A percentile compares a stretch with the other conserved stretches of the same genome.
Evolutionary conservation across 75 land plant genomes (phyloP).

Genomic region (Picea glauca): DNA sequence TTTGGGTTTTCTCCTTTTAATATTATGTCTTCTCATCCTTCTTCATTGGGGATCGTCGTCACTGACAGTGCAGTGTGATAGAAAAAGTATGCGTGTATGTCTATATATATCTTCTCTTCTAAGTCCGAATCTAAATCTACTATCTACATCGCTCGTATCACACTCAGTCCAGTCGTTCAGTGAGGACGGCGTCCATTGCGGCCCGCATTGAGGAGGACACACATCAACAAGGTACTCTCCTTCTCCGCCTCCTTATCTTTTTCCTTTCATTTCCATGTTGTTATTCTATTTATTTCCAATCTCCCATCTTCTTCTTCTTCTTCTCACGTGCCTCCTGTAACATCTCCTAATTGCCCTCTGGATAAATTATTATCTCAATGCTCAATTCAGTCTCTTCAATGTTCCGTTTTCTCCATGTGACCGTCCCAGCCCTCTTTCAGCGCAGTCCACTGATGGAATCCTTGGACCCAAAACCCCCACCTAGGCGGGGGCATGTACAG

Average conservation of each 20-base stretch:
- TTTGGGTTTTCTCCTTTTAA: background rate
- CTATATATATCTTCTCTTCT: background rate
- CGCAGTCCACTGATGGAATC: too few relatives aligned
- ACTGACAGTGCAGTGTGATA: slow-evolving; percentile 4
- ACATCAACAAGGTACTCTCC: background rate
- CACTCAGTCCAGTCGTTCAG: background rate
- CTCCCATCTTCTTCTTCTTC: background rate
- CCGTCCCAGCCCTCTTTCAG: background rate
- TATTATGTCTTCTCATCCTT: background rate
- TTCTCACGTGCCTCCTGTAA: slow-evolving; percentile 2
- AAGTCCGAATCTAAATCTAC: slow-evolving; percentile 3
- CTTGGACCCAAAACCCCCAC: too few relatives aligned
- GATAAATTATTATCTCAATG: background rate
- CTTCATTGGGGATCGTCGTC: slow-evolving; percentile 10
- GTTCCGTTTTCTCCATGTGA: background rate
- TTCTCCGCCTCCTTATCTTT: background rate
- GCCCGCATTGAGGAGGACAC: background rate
- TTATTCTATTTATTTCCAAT: background rate
- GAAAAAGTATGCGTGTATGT: background rate
- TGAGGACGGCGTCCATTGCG: background rate
- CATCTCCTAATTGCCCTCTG: background rate
- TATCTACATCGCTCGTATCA: slow-evolving; percentile 11
- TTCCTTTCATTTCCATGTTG: background rate
- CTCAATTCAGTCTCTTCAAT: background rate
- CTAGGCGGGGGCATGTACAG: too few relatives aligned